Evolutionary conservation across 2,329 filamentous ascomycete genomes (phyloP).

Genomic region (Sarocladium strictum): DNA sequence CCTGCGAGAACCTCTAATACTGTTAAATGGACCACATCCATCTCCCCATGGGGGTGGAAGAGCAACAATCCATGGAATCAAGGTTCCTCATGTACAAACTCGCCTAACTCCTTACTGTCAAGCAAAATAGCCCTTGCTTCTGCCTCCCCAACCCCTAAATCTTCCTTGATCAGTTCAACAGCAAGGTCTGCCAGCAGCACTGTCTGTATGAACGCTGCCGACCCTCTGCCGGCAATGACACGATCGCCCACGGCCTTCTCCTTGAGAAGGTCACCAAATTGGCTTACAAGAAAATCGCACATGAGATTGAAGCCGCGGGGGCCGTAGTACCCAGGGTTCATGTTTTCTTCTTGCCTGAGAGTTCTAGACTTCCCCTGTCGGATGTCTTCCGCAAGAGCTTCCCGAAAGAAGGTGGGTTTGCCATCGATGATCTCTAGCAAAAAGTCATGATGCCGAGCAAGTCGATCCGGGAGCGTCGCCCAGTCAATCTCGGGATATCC

Average conservation of each 20-base stretch:
- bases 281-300: conserved; percentile 60
- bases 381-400: conserved; percentile 48
- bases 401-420: conserved; percentile 55
- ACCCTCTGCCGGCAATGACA: conserved; percentile 60
- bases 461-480: conserved; percentile 41
- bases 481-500: conserved; percentile 50
- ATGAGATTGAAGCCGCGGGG: conserved; percentile 65
- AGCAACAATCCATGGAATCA: conserved; percentile 9
- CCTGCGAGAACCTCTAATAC: too few species aligned
- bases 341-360: conserved; percentile 50
- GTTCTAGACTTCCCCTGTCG: conserved; percentile 53
- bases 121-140: conserved; percentile 51
- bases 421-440: conserved; percentile 56
- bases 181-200: conserved; percentile 72
- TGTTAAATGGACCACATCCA: too few species aligned
- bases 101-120: conserved; percentile 62
- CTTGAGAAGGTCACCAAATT: conserved; percentile 55
- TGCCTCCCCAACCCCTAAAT: conserved; percentile 38
- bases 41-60: too few species aligned
- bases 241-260: conserved; percentile 56
- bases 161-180: conserved; percentile 49
- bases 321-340: conserved; percentile 80
- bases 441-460: conserved; percentile 55
- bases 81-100: conserved; percentile 58
- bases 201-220: conserved; percentile 63